Base-by-base conservation (phyloP, 1,284 basidiomycete genomes). In the Violaceomyces palustris region DNA sequence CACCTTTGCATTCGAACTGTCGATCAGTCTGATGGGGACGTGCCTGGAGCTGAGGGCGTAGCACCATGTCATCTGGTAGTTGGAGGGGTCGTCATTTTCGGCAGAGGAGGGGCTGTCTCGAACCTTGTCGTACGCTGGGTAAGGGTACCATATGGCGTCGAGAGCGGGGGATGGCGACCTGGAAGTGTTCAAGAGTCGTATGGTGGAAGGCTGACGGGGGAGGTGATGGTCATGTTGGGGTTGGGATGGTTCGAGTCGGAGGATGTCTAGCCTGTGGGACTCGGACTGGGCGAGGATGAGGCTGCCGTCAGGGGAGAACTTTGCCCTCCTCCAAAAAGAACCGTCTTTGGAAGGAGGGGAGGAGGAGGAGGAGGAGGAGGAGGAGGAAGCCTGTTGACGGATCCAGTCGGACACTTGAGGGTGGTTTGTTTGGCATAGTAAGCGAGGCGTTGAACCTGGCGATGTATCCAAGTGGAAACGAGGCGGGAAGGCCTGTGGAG, bases 141-240 rank as follows among this genome's bases (percentile, higher is more conserved):
- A 14, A 2, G 61, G 57, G 40, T 67, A 67, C 65, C 65, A 67
- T 9, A 49, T 35, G 3, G 46, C 49, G 35, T 62, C 59, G 34
- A 67, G 56, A 4, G 64, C 42, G 2, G 65, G 59, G 12, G 57
- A 45, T 15, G 39, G 65, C 38, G 39, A 51, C 19, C 39, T 39
- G 22, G 24, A 35, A 12, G 22, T 32, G n/a, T n/a, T n/a, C 26
- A 7, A 41, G 27, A 2, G 25, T 33, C 21, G 29, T 14, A 14
- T 33, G 39, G 9, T 21, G n/a, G 19, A 30, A n/a, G 15, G 12
- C 18, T 12, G 39, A 3, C 12, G 14, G 14, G 14, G 39, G 5
- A 14, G 28, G 6, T 9, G 32, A 15, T 3, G 17, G 31, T 4
- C 11, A 6, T 19, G 42, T 21, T 10, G 21, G n/a, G 12, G 12